phyloP scores from a whole-genome alignment of 805 yeast genomes.

The Pachysolen tannophilus region DNA sequence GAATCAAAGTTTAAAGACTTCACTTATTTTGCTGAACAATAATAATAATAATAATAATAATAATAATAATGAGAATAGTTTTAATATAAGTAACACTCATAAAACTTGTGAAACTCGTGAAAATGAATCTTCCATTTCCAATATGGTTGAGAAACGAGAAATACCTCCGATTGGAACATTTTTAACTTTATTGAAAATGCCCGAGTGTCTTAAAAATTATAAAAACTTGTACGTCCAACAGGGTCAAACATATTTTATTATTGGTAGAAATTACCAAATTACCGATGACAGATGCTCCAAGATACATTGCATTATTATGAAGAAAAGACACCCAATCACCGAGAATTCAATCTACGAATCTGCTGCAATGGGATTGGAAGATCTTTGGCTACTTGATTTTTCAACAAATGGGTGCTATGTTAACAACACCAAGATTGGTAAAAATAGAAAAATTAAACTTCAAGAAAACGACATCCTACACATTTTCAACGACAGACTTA shows the following conservation, averaged over 20 bases:
- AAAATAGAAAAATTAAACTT: constrained; percentile 53
- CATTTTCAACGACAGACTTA: constrained; percentile 53
- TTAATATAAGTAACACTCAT: no score
- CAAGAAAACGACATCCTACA: constrained; percentile 60
- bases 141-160: no score
- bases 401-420: constrained; percentile 77
- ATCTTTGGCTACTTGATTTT: constrained; percentile 71
- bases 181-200: constrained; percentile 46
- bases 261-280: constrained; percentile 68
- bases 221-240: constrained; percentile 54
- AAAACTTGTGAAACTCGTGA: no score
- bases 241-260: constrained; percentile 54
- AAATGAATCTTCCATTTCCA: no score
- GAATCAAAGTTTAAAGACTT: no score
- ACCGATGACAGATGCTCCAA: constrained; percentile 77
- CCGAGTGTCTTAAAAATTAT: constrained; percentile 32
- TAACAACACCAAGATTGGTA: constrained; percentile 50
- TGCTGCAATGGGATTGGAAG: constrained; percentile 65
- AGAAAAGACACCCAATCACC: constrained; percentile 51
- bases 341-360: constrained; percentile 51
- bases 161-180: constrained; percentile 46
- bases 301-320: constrained; percentile 65
- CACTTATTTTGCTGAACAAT: no score
- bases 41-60: no score
- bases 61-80: no score